Evolutionary conservation across 1,284 basidiomycete genomes (phyloP).

Genomic region (Boletellus deceptivus): DNA sequence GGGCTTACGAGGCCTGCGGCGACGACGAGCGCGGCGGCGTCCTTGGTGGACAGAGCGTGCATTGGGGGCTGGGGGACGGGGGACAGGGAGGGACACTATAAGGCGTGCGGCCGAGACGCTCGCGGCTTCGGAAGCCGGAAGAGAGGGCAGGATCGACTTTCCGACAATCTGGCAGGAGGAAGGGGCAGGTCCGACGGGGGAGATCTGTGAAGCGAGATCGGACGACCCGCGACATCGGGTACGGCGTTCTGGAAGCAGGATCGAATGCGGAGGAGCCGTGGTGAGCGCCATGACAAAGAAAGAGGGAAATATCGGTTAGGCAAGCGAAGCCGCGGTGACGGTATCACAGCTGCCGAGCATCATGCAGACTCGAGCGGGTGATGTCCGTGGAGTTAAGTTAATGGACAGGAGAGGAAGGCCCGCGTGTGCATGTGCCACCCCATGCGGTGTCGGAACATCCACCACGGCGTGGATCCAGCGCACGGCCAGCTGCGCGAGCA

Average conservation of each 20-base stretch:
- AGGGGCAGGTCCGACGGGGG: slow-evolving; percentile 21
- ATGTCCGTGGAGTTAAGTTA: slow-evolving; percentile 41
- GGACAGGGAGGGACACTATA: slow-evolving; percentile 24
- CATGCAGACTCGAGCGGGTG: slow-evolving; percentile 28
- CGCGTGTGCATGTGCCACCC: slow-evolving; percentile 37
- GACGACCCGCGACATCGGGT: slow-evolving; percentile 13
- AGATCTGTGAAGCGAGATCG: slow-evolving; percentile 25
- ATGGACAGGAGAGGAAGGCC: slow-evolving; percentile 36
- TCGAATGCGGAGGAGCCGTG: slow-evolving; percentile 26
- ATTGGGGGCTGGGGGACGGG: slow-evolving; percentile 25
- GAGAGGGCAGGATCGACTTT: slow-evolving; percentile 35
- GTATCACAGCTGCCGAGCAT: slow-evolving; percentile 35
- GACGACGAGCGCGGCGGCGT: slow-evolving; percentile 20
- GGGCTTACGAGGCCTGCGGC: slow-evolving; percentile 26
- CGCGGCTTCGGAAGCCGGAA: slow-evolving; percentile 34
- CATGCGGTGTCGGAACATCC: slow-evolving; percentile 32
- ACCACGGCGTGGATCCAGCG: slow-evolving; percentile 18
- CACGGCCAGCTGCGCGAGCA: no score
- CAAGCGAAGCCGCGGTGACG: slow-evolving; percentile 41
- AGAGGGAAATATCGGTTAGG: slow-evolving; percentile 36
- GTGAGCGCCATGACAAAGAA: slow-evolving; percentile 33
- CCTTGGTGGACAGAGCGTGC: slow-evolving; percentile 17
- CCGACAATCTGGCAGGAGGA: slow-evolving; percentile 35
- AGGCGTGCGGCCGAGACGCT: slow-evolving; percentile 24
- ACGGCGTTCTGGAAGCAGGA: slow-evolving; percentile 25